Conservation (phyloP, 352 stramenopile genomes). For the Pythium phragmitis region DNA sequence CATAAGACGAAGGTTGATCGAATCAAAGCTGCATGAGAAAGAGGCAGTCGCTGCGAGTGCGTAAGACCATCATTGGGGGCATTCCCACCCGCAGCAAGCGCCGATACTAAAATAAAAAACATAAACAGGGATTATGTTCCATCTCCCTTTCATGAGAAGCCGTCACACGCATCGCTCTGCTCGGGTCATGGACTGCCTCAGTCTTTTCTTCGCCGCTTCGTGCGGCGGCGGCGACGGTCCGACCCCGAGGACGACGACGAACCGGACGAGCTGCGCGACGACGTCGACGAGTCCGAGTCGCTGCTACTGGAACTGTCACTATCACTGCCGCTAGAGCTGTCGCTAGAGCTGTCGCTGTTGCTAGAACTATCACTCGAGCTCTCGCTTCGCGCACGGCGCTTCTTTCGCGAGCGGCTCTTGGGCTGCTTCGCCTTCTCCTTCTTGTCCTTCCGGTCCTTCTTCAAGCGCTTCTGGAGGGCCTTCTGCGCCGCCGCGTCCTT, state of each 20-base stretch:
- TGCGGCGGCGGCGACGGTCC: slow-evolving; percentile 35
- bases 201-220: slow-evolving; percentile 45
- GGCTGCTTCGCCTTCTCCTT: slow-evolving; percentile 5
- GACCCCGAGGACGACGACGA: slow-evolving; percentile 30
- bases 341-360: slow-evolving; percentile 25
- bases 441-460: slow-evolving; percentile 20
- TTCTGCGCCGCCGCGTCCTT: slow-evolving; percentile 34
- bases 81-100: background rate
- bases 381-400: slow-evolving; percentile 13
- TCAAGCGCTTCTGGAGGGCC: slow-evolving; percentile 24
- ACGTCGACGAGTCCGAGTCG: slow-evolving; percentile 25
- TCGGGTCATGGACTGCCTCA: background rate
- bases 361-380: slow-evolving; percentile 26
- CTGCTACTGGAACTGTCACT: slow-evolving; percentile 22
- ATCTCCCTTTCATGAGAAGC: background rate
- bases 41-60: background rate
- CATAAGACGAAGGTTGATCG: background rate
- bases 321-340: slow-evolving; percentile 22
- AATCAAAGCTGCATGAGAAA: background rate
- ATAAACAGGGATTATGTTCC: background rate
- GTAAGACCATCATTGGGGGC: background rate
- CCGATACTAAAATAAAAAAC: slow-evolving; percentile 3
- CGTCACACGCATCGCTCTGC: too few species aligned
- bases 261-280: slow-evolving; percentile 25
- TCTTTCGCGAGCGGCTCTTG: slow-evolving; percentile 18